Evolutionary conservation across 306 rosid genomes (phyloP), one percentile per base, ranked within the genome.

Genomic region (Acacia confusa): DNA sequence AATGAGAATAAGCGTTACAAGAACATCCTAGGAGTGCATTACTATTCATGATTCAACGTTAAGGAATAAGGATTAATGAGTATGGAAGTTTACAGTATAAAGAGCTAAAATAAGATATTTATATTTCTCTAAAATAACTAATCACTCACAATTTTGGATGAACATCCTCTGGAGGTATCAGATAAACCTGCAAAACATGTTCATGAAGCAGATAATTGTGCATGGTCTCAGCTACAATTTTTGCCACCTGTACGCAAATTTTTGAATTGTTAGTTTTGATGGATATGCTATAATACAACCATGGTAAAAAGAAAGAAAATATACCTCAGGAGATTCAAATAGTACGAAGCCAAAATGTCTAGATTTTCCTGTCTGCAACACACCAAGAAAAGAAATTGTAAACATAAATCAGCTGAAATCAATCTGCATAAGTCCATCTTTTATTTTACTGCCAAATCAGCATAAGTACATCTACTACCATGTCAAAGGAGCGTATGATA

Each of bases 191-290:
- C 87, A 95, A 81, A 78, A 95, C 85, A 83, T 91, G 98, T 78
- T 93, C 98, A 9, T 84, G 87, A 68, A 93, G 86, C 80, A 95
- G 85, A 83, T 95, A 92, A 72, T 95, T 95, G 86, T 95, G 92
- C 99, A 95, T 95, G 40, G 94, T 88, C 53, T 93, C 95, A 41
- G 97, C 96, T 27, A 92, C 97, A 84, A 95, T 75, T 89, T 89
- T 91, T 20, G 97, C 97, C 57, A 93, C 99, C 99, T 95, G 88
- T 81, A 45, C 68, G 41, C 80, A 78, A 44, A 57, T 55, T 63
- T 40, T 22, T 36, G 79, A 30, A 38, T 40, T 81, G 32, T 28
- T 66, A 52, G 40, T 40, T 82, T 27, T 25, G 52, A 45, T 30
- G 80, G 44, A 17, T 32, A 14, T 25, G 43, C 68, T 77, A 64